Evolutionary conservation across 345 rosid species (phyloP).

Genomic region (Dipteronia dyeriana): DNA sequence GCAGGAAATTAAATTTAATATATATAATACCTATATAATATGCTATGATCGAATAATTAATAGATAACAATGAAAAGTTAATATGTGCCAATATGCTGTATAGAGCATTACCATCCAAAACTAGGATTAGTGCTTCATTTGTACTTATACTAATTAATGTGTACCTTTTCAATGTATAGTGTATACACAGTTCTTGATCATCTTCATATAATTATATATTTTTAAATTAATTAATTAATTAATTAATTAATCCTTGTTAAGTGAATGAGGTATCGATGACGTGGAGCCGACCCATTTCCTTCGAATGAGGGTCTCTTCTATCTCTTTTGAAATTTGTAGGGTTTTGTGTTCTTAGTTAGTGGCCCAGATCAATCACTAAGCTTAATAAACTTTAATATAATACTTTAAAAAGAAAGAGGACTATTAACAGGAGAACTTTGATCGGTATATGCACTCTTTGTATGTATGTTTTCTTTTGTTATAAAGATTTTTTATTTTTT

Average conservation of each 20-base stretch:
- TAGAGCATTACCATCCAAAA: constrained; percentile 37
- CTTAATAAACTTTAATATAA: constrained; percentile 19
- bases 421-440: constrained; percentile 15
- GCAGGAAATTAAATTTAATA: constrained; percentile 5
- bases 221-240: neutral
- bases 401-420: neutral
- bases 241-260: neutral
- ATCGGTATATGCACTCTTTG: constrained; percentile 7
- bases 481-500: constrained; percentile 13
- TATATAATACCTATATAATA: neutral
- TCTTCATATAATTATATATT: neutral
- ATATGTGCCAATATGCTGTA: constrained; percentile 29
- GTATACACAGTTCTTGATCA: neutral
- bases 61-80: constrained; percentile 26
- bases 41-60: neutral
- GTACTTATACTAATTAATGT: constrained; percentile 35
- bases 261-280: constrained; percentile 41
- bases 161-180: constrained; percentile 11
- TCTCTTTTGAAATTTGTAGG: constrained; percentile 30
- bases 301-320: constrained; percentile 37
- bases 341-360: constrained; percentile 29
- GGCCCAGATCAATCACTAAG: constrained; percentile 29
- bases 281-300: constrained; percentile 47
- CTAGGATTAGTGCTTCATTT: constrained; percentile 36
- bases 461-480: constrained; percentile 3